A percentile compares a stretch with the other conserved stretches of the same genome.
phyloP scores from a whole-genome alignment of 2,329 filamentous ascomycete species.

The Fusarium lyarnte region DNA sequence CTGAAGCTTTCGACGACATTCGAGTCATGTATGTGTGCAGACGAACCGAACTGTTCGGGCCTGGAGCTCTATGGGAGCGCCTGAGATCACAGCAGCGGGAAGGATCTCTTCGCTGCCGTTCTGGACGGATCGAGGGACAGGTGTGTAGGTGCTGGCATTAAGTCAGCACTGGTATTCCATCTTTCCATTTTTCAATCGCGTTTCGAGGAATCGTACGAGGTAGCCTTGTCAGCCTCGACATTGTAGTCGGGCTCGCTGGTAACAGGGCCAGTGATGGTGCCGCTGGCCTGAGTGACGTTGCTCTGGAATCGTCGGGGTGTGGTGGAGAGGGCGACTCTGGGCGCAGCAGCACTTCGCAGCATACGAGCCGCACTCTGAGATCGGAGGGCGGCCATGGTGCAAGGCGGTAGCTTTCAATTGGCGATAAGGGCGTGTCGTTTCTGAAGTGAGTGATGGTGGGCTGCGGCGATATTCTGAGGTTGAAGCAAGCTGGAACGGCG shows the following conservation, averaged over 20 bases:
- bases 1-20: neutral
- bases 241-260: conserved; percentile 84
- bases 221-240: conserved; percentile 84
- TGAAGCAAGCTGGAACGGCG: conserved; percentile 42
- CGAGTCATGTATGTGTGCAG: neutral
- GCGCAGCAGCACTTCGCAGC: conserved; percentile 57
- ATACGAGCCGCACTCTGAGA: conserved; percentile 62
- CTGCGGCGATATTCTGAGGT: conserved; percentile 44
- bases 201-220: conserved; percentile 70
- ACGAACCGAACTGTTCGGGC: conserved; percentile 90
- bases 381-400: conserved; percentile 74
- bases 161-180: conserved; percentile 30
- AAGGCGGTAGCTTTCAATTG: conserved; percentile 43
- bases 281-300: conserved; percentile 56
- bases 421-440: conserved; percentile 22
- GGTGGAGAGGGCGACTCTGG: conserved; percentile 52
- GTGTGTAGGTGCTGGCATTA: conserved; percentile 79
- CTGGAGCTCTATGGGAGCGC: conserved; percentile 92
- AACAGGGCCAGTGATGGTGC: conserved; percentile 50
- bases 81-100: conserved; percentile 87
- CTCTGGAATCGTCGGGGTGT: conserved; percentile 65
- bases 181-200: conserved; percentile 1
- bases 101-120: conserved; percentile 87
- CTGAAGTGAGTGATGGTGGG: conserved; percentile 40
- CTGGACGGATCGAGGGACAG: conserved; percentile 88